These are phyloP conservation scores for Mycosphaerella sp. DNA, from an alignment of 2,329 filamentous ascomycete species.

Conservation along the genomic window DNA sequence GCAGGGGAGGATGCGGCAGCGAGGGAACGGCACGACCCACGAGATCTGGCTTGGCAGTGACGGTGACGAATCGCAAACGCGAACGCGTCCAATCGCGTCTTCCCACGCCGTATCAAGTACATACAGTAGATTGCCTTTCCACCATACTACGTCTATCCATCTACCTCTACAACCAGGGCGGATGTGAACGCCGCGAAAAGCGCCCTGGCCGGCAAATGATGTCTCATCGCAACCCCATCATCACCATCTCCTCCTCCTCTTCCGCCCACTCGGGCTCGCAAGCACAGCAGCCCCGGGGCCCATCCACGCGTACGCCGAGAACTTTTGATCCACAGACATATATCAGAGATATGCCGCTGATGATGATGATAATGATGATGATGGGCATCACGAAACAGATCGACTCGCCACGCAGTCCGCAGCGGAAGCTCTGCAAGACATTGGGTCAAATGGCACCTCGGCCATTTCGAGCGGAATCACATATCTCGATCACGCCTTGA, in stretches of 20 bases:
- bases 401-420: constrained; percentile 17
- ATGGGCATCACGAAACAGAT: neutral
- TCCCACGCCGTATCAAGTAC: no score
- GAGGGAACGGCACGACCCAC: no score
- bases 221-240: constrained; percentile 7
- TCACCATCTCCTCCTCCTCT: constrained; percentile 13
- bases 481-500: constrained; percentile 12
- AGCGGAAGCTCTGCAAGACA: constrained; percentile 8
- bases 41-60: no score
- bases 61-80: no score
- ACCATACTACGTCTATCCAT: no score
- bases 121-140: no score
- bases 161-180: no score
- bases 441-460: neutral
- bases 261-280: neutral
- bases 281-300: neutral
- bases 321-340: neutral
- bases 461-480: constrained; percentile 12
- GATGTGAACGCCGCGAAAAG: no score
- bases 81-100: no score
- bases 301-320: constrained; percentile 4
- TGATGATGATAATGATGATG: no score
- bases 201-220: neutral
- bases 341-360: neutral
- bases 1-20: no score